Evolutionary conservation across 2,329 filamentous ascomycete species (phyloP).

Genomic region (Blastomyces emzantsi): DNA sequence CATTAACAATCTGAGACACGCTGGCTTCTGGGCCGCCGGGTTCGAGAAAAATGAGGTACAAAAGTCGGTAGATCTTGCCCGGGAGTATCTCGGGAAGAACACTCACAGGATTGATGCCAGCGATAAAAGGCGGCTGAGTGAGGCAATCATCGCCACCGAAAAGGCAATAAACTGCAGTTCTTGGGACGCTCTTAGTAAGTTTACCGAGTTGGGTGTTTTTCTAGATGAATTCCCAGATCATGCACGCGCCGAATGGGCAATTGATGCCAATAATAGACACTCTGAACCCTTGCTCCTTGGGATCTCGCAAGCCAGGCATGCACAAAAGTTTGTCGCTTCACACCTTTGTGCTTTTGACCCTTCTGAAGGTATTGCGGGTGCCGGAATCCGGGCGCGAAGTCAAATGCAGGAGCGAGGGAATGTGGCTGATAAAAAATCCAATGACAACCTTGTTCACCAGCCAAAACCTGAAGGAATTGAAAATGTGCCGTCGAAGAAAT

Average conservation of each 20-base stretch:
- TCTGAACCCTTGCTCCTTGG: constrained; percentile 47
- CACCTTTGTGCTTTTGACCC: constrained; percentile 30
- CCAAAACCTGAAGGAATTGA: constrained; percentile 19
- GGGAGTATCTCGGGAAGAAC: constrained; percentile 57
- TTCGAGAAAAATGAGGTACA: constrained; percentile 54
- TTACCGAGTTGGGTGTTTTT: constrained; percentile 70
- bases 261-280: constrained; percentile 42
- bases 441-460: constrained; percentile 18
- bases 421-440: constrained; percentile 16
- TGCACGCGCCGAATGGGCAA: constrained; percentile 56
- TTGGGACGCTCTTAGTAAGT: constrained; percentile 58
- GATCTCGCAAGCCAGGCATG: constrained; percentile 47
- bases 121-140: constrained; percentile 52
- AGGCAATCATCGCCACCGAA: constrained; percentile 59
- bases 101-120: constrained; percentile 49
- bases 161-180: constrained; percentile 50
- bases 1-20: constrained; percentile 69
- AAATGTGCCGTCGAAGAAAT: constrained; percentile 24
- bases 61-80: constrained; percentile 56
- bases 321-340: constrained; percentile 46
- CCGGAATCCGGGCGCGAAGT: constrained; percentile 32
- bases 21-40: constrained; percentile 79
- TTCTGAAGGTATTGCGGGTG: constrained; percentile 32
- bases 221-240: constrained; percentile 57
- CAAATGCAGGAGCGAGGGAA: constrained; percentile 21